These are phyloP conservation scores for Haplosporangium sp. DNA, from an alignment of 371 early-diverging fungal genomes.

Conservation along the genomic window DNA sequence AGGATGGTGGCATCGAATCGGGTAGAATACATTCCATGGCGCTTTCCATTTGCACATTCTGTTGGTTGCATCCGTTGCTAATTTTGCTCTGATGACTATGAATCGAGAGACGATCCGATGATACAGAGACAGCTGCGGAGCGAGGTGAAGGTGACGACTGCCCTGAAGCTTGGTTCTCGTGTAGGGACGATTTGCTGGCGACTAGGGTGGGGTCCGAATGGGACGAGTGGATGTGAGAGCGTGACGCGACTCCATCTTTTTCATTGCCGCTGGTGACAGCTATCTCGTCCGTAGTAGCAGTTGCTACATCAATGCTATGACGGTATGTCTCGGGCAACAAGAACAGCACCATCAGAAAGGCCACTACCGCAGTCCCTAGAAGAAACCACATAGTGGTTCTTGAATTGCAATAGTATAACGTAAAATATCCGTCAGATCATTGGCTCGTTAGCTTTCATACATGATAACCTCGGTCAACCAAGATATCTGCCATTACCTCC, in stretches of 20 bases:
- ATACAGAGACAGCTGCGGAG: neutral
- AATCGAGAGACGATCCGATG: constrained; percentile 16
- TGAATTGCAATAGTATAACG: neutral
- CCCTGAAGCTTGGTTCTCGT: neutral
- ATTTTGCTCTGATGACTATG: constrained; percentile 11
- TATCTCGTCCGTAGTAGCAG: neutral
- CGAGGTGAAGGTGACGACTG: neutral
- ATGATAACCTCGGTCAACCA: neutral
- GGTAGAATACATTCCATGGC: constrained; percentile 42
- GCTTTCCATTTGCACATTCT: constrained; percentile 2
- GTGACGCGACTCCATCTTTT: constrained; percentile 1
- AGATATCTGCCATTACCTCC: constrained; percentile 55
- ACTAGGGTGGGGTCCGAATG: constrained; percentile 45
- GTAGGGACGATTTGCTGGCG: constrained; percentile 38
- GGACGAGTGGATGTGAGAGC: constrained; percentile 29
- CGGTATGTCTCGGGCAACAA: constrained; percentile 74
- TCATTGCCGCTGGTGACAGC: neutral
- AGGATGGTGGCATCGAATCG: constrained; percentile 19
- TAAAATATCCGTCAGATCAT: too few relatives aligned
- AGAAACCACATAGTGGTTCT: constrained; percentile 71
- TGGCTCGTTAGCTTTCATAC: neutral
- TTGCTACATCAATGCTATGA: constrained; percentile 26
- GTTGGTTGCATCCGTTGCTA: neutral
- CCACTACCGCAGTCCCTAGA: constrained; percentile 59
- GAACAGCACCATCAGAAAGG: constrained; percentile 60